These are phyloP conservation scores for Calycina marina DNA, from an alignment of 2,329 filamentous ascomycete species.

Conservation along the genomic window DNA sequence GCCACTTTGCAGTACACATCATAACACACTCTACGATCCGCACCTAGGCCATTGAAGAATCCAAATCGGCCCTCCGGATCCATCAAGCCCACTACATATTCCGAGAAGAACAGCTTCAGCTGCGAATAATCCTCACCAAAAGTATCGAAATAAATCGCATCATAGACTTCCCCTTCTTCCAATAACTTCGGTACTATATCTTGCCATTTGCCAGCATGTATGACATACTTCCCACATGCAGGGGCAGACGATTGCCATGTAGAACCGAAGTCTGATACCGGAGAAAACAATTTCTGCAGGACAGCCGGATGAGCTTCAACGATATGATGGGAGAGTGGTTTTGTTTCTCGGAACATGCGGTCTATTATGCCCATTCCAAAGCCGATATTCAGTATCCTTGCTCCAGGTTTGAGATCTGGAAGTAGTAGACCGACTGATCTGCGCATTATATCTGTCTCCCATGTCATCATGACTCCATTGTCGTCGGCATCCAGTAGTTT, in stretches of 20 bases:
- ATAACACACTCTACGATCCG: conserved; percentile 84
- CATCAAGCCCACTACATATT: conserved; percentile 69
- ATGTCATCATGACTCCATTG: conserved; percentile 90
- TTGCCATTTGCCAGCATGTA: conserved; percentile 69
- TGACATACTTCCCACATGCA: conserved; percentile 45
- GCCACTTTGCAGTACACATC: conserved; percentile 90
- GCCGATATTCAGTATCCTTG: conserved; percentile 69
- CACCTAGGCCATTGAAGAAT: conserved; percentile 84
- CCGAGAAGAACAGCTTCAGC: conserved; percentile 74
- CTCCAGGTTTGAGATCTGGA: conserved; percentile 32
- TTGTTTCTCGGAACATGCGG: conserved; percentile 53
- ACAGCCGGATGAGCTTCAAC: conserved; percentile 75
- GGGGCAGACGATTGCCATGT: conserved; percentile 40
- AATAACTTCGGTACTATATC: conserved; percentile 58
- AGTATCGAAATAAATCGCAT: conserved; percentile 94
- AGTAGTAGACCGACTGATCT: conserved; percentile 56
- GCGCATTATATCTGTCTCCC: conserved; percentile 80
- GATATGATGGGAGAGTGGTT: conserved; percentile 62
- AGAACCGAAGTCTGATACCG: conserved; percentile 31
- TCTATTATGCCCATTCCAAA: conserved; percentile 90
- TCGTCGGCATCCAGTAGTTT: conserved; percentile 59
- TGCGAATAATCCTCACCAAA: conserved; percentile 89
- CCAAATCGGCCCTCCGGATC: conserved; percentile 62
- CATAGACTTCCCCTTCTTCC: conserved; percentile 54
- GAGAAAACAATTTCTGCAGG: conserved; percentile 40